Conservation (phyloP, 768 basidiomycete species). For the Mycena vulgaris region DNA sequence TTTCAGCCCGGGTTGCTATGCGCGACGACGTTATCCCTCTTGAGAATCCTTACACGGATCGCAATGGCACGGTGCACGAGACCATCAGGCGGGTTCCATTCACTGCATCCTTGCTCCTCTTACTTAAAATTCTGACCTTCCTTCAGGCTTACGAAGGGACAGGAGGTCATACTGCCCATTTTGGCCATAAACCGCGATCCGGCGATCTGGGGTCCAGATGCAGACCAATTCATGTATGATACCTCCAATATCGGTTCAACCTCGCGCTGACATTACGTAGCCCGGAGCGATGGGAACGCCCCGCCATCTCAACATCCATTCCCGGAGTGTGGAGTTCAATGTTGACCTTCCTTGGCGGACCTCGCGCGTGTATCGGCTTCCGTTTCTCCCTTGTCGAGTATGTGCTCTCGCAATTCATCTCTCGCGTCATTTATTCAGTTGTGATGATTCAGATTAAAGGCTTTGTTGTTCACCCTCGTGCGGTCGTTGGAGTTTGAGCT, state of each 20-base stretch:
- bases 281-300: conserved; percentile 1
- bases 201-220: conserved; percentile 16
- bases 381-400: conserved; percentile 21
- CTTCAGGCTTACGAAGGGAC: not conserved
- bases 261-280: not conserved
- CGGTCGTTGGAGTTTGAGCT: conserved; percentile 13
- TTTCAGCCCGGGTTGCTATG: not conserved
- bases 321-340: conserved; percentile 18
- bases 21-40: conserved; percentile 5
- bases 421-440: not conserved
- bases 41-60: not conserved
- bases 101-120: not conserved
- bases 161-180: not conserved
- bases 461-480: conserved; percentile 3
- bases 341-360: conserved; percentile 13
- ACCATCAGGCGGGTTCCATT: not conserved
- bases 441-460: not conserved
- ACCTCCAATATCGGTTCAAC: not conserved
- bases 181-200: conserved; percentile 5
- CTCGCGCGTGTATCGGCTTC: conserved; percentile 15
- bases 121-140: not conserved
- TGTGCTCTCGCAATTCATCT: not conserved
- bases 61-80: not conserved
- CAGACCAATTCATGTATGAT: conserved; percentile 2
- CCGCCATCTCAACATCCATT: conserved; percentile 7